phyloP scores from a whole-genome alignment of 768 basidiomycete species.

The Amanita molliuscula region DNA sequence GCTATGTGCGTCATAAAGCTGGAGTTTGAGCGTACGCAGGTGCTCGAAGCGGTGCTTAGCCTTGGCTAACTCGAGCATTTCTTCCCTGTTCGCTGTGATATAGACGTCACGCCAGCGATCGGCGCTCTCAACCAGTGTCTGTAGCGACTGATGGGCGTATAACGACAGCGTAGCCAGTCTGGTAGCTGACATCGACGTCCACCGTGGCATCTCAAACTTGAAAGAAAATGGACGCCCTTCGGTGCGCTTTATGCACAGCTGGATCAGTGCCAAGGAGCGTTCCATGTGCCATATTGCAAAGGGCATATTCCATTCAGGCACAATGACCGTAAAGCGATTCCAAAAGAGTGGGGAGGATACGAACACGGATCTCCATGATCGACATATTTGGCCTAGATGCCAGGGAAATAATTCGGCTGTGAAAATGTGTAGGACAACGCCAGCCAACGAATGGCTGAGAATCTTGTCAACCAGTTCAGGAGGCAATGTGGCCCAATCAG shows the following conservation, averaged over 20 bases:
- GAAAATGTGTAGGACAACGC: not conserved
- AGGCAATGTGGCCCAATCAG: not conserved
- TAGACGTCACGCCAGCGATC: not conserved
- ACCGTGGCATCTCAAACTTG: not conserved
- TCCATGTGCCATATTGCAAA: not conserved
- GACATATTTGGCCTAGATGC: conserved; percentile 2
- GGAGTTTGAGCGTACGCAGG: not conserved
- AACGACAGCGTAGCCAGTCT: not conserved
- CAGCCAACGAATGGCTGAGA: not conserved
- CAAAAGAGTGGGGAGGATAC: not conserved
- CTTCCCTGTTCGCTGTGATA: not conserved
- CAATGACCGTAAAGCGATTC: not conserved
- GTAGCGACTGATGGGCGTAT: not conserved
- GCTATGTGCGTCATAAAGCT: too few relatives aligned
- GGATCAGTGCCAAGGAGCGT: not conserved
- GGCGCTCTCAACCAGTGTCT: not conserved
- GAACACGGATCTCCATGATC: not conserved
- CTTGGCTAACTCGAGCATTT: not conserved
- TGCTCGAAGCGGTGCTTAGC: not conserved
- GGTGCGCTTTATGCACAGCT: not conserved
- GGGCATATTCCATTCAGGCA: not conserved
- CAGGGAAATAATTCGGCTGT: not conserved
- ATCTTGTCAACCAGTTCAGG: conserved; percentile 15
- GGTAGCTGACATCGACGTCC: too few relatives aligned
- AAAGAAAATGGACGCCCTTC: not conserved